A percentile compares a stretch with the other conserved stretches of the same genome.
Evolutionary conservation across 176 grass and related monocot species (phyloP).

Genomic region (Pharus latifolius): DNA sequence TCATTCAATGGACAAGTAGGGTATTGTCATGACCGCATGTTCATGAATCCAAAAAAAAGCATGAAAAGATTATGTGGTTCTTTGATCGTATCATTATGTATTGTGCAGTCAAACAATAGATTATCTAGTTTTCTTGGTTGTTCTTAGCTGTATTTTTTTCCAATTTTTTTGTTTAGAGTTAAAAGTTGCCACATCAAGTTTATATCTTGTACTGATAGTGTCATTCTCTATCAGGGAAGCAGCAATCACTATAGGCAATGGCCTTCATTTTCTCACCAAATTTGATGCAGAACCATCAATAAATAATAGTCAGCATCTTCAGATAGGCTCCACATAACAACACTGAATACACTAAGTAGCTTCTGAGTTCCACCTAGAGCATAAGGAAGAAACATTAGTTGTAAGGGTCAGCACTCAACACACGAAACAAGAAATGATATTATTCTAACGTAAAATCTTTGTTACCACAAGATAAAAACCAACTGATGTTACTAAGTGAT

Average conservation of each 20-base stretch:
- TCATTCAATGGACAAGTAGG: too few relatives aligned
- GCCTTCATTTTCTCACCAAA: constrained; percentile 1
- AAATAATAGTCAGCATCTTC: neutral
- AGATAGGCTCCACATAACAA: neutral
- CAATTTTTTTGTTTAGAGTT: neutral
- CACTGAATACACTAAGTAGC: neutral
- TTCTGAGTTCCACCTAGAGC: neutral
- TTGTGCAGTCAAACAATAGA: neutral
- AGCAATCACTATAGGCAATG: neutral
- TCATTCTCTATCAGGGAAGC: neutral
- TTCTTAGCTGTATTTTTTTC: neutral
- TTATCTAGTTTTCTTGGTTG: neutral
- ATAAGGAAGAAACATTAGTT: neutral
- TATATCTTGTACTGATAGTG: neutral
- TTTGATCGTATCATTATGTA: neutral
- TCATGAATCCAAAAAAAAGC: neutral
- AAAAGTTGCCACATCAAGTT: neutral
- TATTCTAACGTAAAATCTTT: neutral
- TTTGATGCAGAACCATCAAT: neutral
- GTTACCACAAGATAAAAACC: neutral
- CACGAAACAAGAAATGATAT: neutral
- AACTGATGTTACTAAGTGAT: neutral
- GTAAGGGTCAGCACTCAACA: too few relatives aligned
- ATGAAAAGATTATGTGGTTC: neutral
- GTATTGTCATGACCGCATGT: too few relatives aligned